Evolutionary conservation across 78 protist genomes (phyloP), one percentile per base, ranked within the genome.

Genomic region (Dictyostelium intermedium): DNA sequence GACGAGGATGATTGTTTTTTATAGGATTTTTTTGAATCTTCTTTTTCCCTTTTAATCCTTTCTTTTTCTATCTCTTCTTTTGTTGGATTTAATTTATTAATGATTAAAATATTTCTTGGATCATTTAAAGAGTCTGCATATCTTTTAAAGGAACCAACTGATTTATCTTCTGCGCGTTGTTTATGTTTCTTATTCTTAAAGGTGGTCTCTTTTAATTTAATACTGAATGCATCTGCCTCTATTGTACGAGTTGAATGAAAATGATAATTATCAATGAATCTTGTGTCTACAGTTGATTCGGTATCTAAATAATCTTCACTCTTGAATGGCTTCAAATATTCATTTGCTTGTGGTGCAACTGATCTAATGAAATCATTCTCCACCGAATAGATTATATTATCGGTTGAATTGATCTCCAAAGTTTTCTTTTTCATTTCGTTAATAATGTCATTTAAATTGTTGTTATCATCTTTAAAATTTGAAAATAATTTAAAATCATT

Each of bases 61-160:
- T 25, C 86, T 34, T 35, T 82, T 30, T 82, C 70, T 13, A 56
- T 3, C 39, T 82, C 86, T 23, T 50, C 74, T 39, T 56, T 82
- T 14, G 74, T 35, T 30, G 35, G 37, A 37, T 79, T 27, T 13
- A 56, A 60, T 14, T 80, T 30, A n/a, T 30, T 83, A 9, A 83
- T 83, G 56, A 61, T 63, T 30, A 61, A 66, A 18, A 56, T 83
- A 25, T 66, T 14, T 83, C 32, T 83, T 30, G 91, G 91, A 34
- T 84, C 91, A 70, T 69, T 69, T n/a, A 84, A 47, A n/a, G 82
- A 70, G 3, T 84, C 91, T 41, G 91, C 78, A 84, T 84, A 69
- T 11, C 30, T 63, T 30, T 69, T 39, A 32, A 69, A 84, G 2
- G 43, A 5, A 3, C 18, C 47, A 16, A 79, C 91, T 25, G 69